Conservation (phyloP, 2,329 filamentous ascomycete genomes). For the Colletotrichum shisoi region DNA sequence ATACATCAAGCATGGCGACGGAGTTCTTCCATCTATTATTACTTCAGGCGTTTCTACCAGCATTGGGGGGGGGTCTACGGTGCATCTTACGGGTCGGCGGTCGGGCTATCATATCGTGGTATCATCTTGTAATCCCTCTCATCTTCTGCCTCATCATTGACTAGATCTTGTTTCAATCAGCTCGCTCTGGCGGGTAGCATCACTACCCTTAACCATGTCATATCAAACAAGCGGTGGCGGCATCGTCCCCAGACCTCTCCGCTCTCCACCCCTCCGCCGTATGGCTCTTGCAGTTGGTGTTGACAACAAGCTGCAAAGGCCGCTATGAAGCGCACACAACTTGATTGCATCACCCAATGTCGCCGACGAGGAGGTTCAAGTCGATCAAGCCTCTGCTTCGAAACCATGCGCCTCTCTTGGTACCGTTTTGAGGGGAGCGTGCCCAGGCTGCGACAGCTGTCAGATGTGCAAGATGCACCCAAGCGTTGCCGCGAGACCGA, state of each 20-base stretch:
- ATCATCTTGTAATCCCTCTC: constrained; percentile 26
- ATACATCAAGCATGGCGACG: constrained; percentile 36
- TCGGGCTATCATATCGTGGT: constrained; percentile 16
- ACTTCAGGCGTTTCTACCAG: constrained; percentile 5
- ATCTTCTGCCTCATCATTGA: constrained; percentile 21
- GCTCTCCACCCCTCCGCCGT: too few relatives aligned
- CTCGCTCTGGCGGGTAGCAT: not conserved
- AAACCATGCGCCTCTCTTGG: constrained; percentile 30
- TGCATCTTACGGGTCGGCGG: constrained; percentile 31
- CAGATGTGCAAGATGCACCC: constrained; percentile 23
- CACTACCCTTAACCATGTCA: not conserved
- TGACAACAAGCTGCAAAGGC: not conserved
- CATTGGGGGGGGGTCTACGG: constrained; percentile 6
- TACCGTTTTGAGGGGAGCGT: constrained; percentile 13
- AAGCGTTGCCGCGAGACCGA: constrained; percentile 12
- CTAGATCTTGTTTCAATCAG: constrained; percentile 1
- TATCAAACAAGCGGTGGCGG: not conserved
- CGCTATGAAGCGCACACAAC: not conserved
- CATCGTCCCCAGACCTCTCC: not conserved
- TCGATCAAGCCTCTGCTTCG: constrained; percentile 9
- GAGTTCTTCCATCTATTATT: constrained; percentile 28
- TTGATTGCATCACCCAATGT: not conserved
- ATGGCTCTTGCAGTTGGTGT: not conserved
- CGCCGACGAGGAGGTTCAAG: constrained; percentile 1
- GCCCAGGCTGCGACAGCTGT: constrained; percentile 28